Percentiles rank a stretch among this genome's conserved stretches.
phyloP scores from a whole-genome alignment of 768 basidiomycete species.

The Termitomyces sp. region DNA sequence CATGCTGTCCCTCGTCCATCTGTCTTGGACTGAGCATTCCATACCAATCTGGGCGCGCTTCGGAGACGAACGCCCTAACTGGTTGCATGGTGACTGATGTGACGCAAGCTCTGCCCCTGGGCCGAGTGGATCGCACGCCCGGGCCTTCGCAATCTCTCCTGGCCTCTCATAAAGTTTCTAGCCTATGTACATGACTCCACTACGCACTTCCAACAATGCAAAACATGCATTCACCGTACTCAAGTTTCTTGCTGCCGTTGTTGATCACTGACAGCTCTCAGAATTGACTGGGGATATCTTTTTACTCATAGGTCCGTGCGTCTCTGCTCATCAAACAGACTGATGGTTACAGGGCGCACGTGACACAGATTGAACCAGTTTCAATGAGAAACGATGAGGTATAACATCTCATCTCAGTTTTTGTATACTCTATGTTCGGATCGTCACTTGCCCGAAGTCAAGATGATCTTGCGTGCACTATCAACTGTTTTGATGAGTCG shows the following conservation, averaged over 20 bases:
- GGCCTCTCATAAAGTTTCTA: neutral
- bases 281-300: too few relatives aligned
- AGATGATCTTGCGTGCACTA: neutral
- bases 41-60: neutral
- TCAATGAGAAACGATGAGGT: neutral
- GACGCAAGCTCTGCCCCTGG: neutral
- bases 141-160: too few relatives aligned
- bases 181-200: neutral
- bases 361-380: neutral
- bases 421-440: neutral
- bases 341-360: neutral
- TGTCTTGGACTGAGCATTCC: neutral
- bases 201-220: neutral
- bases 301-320: neutral
- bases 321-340: neutral
- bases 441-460: neutral
- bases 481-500: neutral
- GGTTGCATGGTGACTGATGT: slow-evolving; percentile 3
- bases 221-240: neutral
- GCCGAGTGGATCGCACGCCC: neutral
- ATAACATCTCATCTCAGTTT: neutral
- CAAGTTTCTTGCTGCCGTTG: neutral
- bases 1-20: neutral
- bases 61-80: neutral
- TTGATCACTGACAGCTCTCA: neutral